Evolutionary conservation across 2,329 filamentous ascomycete species (phyloP), one percentile per base, ranked within the genome.

Genomic region (Ophiocordyceps camponoti-leonardi): DNA sequence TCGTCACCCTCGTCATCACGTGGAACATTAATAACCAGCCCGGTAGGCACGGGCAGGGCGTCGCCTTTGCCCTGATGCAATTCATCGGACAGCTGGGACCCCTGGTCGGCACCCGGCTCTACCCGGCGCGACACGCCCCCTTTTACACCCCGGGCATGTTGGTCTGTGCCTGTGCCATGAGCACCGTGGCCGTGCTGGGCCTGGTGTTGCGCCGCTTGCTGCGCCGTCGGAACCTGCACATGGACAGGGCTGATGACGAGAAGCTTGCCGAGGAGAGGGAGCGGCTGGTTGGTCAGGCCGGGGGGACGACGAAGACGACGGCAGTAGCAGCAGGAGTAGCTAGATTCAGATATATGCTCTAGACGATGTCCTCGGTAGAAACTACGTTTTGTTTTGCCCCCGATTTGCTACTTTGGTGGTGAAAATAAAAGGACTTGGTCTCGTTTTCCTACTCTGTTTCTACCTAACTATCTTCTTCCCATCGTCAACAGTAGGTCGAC

Each of bases 11-110:
- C 30, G 81, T 88, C 52, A 83, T 94, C 47, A 82, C 85, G 2
- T 94, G 87, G 87, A 85, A 76, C 33, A 75, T 94, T 56, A 93
- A 94, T 58, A 94, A 94, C 60, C 84, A 92, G 57, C 65, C 73
- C 45, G 77, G 69, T 13, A 76, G 80, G 49, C 75, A 74, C 44
- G 75, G 77, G 7, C 82, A 83, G 52, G 85, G 85, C 0, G 77
- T 77, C 1, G 85, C 82, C 1, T 84, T 94, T 55, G 85, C 83
- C 1, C 69, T 94, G 30, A 61, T 95, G 56, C 88, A 94, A 60
- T 56, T 86, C 33, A 71, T 94, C 14, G 88, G 86, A 1, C 86
- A 93, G 63, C 81, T 79, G 50, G 86, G 86, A 0, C 85, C 86
- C 2, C 62, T 84, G 4, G 63, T 83, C n/a, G 80, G 79, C 16